These are phyloP conservation scores for Quercus berberidifolia DNA, from an alignment of 306 rosid genomes.

Conservation along the genomic window DNA sequence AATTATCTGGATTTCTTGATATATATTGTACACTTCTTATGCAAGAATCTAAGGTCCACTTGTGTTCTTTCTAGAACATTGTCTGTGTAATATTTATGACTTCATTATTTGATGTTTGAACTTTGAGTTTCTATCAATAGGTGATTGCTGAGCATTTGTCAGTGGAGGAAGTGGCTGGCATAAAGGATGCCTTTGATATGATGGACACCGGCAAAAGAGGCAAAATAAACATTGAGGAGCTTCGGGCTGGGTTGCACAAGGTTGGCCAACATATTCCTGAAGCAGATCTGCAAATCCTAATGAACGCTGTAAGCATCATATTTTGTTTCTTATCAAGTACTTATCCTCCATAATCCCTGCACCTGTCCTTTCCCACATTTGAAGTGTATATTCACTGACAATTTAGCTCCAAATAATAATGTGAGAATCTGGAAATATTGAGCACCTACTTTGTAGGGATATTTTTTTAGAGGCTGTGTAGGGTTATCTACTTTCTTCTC, in stretches of 20 bases:
- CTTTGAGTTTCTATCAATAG: constrained; percentile 16
- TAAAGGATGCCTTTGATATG: constrained; percentile 53
- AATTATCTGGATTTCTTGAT: constrained; percentile 4
- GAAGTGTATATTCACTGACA: background rate
- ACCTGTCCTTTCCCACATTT: background rate
- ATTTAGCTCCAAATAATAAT: background rate
- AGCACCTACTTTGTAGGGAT: background rate
- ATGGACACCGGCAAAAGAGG: constrained; percentile 48
- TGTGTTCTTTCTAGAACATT: background rate
- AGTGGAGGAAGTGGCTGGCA: constrained; percentile 59
- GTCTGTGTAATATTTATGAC: background rate
- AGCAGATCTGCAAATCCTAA: constrained; percentile 49
- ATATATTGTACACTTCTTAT: background rate
- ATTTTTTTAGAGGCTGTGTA: background rate
- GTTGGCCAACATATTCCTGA: constrained; percentile 59
- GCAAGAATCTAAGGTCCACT: background rate
- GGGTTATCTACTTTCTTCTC: background rate
- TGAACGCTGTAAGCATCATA: constrained; percentile 47
- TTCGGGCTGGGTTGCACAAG: constrained; percentile 45
- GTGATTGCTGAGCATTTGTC: constrained; percentile 62
- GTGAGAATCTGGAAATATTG: background rate
- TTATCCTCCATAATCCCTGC: background rate
- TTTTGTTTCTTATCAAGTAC: background rate
- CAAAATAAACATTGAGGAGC: constrained; percentile 45
- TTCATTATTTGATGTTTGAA: background rate